A percentile compares a stretch with the other conserved stretches of the same genome.
phyloP scores from a whole-genome alignment of 108 stramenopile species.

The Skeletonema costatum region DNA sequence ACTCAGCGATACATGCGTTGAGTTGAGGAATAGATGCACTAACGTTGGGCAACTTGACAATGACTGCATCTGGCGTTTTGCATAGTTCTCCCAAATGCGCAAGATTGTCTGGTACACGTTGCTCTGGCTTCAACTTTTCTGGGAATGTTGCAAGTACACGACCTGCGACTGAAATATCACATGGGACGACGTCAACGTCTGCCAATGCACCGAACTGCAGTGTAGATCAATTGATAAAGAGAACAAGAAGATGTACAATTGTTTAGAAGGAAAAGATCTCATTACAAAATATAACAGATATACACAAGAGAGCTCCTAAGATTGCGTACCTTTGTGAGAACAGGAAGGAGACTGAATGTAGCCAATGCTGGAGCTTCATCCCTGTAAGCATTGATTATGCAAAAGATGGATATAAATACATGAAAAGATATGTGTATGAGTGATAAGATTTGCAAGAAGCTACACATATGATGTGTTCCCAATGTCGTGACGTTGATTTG shows the following conservation, averaged over 20 bases:
- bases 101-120: slow-evolving; percentile 89
- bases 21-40: slow-evolving; percentile 90
- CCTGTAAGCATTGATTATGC: not conserved
- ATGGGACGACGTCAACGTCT: slow-evolving; percentile 78
- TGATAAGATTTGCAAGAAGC: not conserved
- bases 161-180: slow-evolving; percentile 85
- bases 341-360: slow-evolving; percentile 87
- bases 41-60: slow-evolving; percentile 86
- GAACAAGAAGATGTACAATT: not conserved
- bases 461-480: not conserved
- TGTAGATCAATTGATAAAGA: not conserved
- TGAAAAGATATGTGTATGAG: not conserved
- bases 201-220: slow-evolving; percentile 68
- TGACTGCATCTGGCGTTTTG: slow-evolving; percentile 78
- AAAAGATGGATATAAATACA: not conserved
- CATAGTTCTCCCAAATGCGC: slow-evolving; percentile 81
- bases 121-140: slow-evolving; percentile 69
- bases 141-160: slow-evolving; percentile 89
- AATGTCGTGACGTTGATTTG: not conserved
- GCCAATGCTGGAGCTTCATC: slow-evolving; percentile 94
- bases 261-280: not conserved
- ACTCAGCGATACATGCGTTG: slow-evolving; percentile 85
- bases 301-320: not conserved
- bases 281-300: not conserved
- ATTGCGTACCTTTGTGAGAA: slow-evolving; percentile 69